These are phyloP conservation scores for Coprinellus micaceus DNA, from an alignment of 768 basidiomycete genomes.

Conservation along the genomic window DNA sequence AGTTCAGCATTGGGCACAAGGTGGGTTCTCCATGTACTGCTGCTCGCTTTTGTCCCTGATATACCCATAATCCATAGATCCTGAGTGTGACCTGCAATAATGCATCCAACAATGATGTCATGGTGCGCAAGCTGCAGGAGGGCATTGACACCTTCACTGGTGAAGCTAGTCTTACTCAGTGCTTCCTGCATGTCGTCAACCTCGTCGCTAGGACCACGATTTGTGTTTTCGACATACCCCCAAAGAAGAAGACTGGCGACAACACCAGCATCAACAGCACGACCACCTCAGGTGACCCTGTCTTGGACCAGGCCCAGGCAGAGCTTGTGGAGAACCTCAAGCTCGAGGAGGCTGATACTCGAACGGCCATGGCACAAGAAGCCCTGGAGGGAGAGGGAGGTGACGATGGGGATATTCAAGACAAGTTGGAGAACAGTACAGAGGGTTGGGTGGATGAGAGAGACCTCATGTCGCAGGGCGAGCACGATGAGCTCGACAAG, in stretches of 20 bases:
- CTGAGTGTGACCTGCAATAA: too few relatives aligned
- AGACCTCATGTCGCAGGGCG: not conserved
- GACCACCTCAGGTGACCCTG: not conserved
- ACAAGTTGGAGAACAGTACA: not conserved
- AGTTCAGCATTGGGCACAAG: slow-evolving; percentile 34
- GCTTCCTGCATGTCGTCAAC: too few relatives aligned
- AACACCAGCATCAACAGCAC: not conserved
- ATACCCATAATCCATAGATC: not conserved
- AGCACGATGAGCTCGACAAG: not conserved
- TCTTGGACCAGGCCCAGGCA: not conserved
- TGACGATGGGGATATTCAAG: not conserved
- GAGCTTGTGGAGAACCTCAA: not conserved
- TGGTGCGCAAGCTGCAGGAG: not conserved
- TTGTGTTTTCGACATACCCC: not conserved
- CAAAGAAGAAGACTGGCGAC: not conserved
- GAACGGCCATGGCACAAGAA: not conserved
- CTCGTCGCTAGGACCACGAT: not conserved
- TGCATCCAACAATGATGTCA: not conserved
- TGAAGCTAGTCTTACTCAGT: not conserved
- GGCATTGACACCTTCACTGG: not conserved
- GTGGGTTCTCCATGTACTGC: slow-evolving; percentile 15
- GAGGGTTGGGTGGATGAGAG: slow-evolving; percentile 1
- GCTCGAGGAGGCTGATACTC: not conserved
- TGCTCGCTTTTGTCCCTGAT: not conserved
- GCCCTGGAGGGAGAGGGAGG: not conserved